These are phyloP conservation scores for Phytopythium boreale DNA, from an alignment of 352 stramenopile genomes.

Conservation along the genomic window DNA sequence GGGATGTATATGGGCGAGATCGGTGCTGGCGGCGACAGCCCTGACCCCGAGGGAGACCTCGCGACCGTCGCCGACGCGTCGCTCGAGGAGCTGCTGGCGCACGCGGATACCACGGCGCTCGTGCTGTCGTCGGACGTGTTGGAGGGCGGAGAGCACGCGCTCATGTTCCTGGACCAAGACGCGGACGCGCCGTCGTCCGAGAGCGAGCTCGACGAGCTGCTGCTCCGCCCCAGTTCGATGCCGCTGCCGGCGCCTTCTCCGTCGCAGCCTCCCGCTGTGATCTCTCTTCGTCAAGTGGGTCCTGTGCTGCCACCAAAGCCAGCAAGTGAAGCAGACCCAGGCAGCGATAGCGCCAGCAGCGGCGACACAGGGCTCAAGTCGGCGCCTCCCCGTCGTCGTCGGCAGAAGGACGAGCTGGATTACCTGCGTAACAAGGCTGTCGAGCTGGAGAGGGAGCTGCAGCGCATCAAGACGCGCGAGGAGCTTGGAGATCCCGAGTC, in stretches of 20 bases:
- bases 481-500: background rate
- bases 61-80: conserved; percentile 4
- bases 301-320: background rate
- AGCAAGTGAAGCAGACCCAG: background rate
- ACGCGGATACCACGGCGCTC: background rate
- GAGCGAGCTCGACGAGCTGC: conserved; percentile 11
- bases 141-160: background rate
- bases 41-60: background rate
- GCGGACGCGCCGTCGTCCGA: conserved; percentile 13
- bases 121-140: conserved; percentile 9
- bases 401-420: conserved; percentile 45
- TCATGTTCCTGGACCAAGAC: background rate
- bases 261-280: background rate
- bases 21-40: background rate
- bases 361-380: background rate
- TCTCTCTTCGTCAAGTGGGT: no score
- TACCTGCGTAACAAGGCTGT: conserved; percentile 26
- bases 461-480: conserved; percentile 15
- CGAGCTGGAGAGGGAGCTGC: conserved; percentile 31
- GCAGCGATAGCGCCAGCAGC: background rate
- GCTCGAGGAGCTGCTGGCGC: conserved; percentile 20
- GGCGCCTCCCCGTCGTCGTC: conserved; percentile 15
- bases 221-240: background rate
- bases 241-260: no score
- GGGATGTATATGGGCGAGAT: background rate